Evolutionary conservation across 2,329 filamentous ascomycete genomes (phyloP).

Genomic region (Cryphonectria japonica): DNA sequence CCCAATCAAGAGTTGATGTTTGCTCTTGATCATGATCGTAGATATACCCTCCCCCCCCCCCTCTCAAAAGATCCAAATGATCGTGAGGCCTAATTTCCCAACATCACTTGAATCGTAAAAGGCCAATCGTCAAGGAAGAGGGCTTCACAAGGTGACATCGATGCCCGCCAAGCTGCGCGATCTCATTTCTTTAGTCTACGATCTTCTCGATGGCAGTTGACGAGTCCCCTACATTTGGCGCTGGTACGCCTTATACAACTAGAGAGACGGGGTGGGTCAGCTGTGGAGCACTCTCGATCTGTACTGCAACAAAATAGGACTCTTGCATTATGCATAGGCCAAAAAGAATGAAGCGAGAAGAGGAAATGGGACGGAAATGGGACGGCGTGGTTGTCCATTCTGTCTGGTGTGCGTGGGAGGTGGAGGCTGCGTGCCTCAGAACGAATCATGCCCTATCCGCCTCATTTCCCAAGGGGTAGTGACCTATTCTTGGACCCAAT

Average conservation of each 20-base stretch:
- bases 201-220: background rate
- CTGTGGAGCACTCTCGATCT: background rate
- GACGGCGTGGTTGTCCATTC: background rate
- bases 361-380: background rate
- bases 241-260: background rate
- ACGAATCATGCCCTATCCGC: background rate
- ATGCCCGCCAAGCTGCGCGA: background rate
- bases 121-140: background rate
- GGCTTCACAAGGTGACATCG: background rate
- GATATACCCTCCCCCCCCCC: too few species aligned
- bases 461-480: background rate
- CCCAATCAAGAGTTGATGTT: background rate
- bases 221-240: background rate
- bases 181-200: background rate
- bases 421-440: background rate
- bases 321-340: background rate
- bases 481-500: background rate
- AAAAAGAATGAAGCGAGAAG: background rate
- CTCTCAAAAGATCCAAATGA: background rate
- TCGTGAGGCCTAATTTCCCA: background rate
- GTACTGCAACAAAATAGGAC: background rate
- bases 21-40: background rate
- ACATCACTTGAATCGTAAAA: background rate
- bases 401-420: background rate
- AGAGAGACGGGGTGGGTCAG: background rate